Percentiles rank a stretch among this genome's conserved stretches.
These are phyloP conservation scores for Boletus reticulatus DNA, from an alignment of 768 basidiomycete species.

Conservation along the genomic window DNA sequence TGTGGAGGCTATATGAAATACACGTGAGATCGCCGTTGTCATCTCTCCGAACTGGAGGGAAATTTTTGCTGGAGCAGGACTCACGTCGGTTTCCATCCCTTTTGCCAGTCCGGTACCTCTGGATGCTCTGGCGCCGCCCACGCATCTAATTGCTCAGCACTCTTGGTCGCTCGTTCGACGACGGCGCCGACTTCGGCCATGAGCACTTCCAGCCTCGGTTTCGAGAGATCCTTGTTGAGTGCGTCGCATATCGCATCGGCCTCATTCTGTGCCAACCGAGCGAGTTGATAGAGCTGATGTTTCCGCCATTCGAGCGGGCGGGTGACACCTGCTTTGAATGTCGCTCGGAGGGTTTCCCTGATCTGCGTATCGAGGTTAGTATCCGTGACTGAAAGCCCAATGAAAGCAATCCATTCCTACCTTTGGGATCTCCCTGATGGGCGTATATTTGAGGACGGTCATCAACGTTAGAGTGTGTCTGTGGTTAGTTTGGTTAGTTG, in stretches of 20 bases:
- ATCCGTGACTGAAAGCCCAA: not conserved
- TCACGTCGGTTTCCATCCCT: constrained; percentile 48
- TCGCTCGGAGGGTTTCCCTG: constrained; percentile 37
- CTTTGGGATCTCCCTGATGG: constrained; percentile 24
- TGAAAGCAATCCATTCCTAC: constrained; percentile 3
- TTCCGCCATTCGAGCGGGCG: constrained; percentile 58
- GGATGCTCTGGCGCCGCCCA: constrained; percentile 52
- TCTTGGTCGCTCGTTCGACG: constrained; percentile 41
- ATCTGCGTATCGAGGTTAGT: constrained; percentile 23
- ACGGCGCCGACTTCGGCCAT: constrained; percentile 44
- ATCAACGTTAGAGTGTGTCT: not conserved
- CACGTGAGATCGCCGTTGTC: not conserved
- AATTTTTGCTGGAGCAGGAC: not conserved
- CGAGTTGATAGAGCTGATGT: constrained; percentile 62
- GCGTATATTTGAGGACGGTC: constrained; percentile 14
- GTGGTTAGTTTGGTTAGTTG: too few species aligned
- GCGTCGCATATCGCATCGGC: constrained; percentile 46
- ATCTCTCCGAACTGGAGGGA: not conserved
- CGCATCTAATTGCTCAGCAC: constrained; percentile 49
- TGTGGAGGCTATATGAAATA: constrained; percentile 35
- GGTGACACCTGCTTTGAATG: constrained; percentile 51
- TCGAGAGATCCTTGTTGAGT: constrained; percentile 45
- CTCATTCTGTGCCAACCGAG: constrained; percentile 63
- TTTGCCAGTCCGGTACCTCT: constrained; percentile 40
- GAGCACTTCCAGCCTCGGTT: constrained; percentile 38